phyloP scores from a whole-genome alignment of 345 rosid species.

The Eucalyptus polyanthemos region DNA sequence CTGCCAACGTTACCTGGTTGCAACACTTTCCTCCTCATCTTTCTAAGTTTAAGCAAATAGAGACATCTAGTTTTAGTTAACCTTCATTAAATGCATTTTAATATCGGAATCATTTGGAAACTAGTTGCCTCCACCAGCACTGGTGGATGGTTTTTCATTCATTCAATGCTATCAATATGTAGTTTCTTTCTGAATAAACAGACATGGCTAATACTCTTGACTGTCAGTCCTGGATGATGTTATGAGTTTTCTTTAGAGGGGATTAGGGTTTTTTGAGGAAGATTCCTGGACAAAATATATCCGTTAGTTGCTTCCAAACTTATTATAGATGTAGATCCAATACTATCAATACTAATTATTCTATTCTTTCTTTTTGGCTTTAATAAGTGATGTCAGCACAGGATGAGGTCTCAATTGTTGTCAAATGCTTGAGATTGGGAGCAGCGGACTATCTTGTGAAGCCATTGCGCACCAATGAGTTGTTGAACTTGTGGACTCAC shows the following conservation, averaged over 20 bases:
- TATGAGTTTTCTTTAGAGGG: not conserved
- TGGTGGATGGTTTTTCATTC: not conserved
- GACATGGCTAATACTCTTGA: not conserved
- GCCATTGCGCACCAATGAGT: conserved; percentile 36
- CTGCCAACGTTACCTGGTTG: not conserved
- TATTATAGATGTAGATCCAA: not conserved
- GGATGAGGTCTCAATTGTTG: conserved; percentile 38
- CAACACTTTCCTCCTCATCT: not conserved
- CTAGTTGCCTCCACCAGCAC: not conserved
- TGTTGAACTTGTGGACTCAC: conserved; percentile 39
- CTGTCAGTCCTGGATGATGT: not conserved
- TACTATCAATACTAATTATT: not conserved
- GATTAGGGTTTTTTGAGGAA: not conserved
- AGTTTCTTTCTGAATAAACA: not conserved
- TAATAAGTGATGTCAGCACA: conserved; percentile 38
- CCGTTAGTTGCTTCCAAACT: not conserved
- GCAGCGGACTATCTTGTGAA: conserved; percentile 49
- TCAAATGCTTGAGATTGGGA: conserved; percentile 41
- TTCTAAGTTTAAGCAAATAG: not conserved
- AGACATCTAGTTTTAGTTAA: not conserved
- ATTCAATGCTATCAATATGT: not conserved
- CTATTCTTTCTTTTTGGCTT: conserved; percentile 1
- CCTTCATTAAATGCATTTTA: not conserved
- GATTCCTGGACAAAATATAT: not conserved
- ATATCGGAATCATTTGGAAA: not conserved